phyloP scores from a whole-genome alignment of 225 moss, liverwort and hornwort species.

The Physcomitrium patens region DNA sequence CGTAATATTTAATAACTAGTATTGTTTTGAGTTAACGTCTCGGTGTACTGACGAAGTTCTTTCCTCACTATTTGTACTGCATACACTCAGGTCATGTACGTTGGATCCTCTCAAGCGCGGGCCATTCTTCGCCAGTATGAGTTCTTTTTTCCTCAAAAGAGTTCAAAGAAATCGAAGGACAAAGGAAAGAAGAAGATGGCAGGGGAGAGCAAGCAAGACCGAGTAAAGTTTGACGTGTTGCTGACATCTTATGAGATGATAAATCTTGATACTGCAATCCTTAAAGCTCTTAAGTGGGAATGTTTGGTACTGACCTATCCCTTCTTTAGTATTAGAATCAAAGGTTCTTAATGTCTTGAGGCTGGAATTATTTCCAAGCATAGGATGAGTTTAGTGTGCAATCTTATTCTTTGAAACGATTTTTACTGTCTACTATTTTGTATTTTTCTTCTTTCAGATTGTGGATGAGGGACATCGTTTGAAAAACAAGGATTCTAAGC shows the following conservation, averaged over 20 bases:
- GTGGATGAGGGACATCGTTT: conserved; percentile 93
- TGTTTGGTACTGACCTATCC: conserved; percentile 68
- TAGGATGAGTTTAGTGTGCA: not conserved
- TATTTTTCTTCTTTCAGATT: conserved; percentile 57
- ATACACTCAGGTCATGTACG: conserved; percentile 73
- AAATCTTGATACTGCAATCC: conserved; percentile 75
- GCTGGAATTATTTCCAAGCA: not conserved
- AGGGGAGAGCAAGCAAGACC: conserved; percentile 89
- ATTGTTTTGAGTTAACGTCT: not conserved
- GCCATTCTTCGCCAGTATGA: conserved; percentile 86
- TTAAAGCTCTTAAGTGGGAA: conserved; percentile 95
- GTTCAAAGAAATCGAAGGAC: conserved; percentile 80
- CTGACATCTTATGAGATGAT: conserved; percentile 99
- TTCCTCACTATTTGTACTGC: not conserved
- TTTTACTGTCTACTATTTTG: conserved; percentile 6
- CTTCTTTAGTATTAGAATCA: not conserved
- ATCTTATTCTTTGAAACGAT: conserved; percentile 11
- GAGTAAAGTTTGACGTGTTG: conserved; percentile 95
- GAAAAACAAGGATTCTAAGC: conserved; percentile 93
- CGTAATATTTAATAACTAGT: not conserved
- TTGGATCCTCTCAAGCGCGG: conserved; percentile 93
- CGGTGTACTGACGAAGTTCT: not conserved
- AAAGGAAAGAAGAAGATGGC: conserved; percentile 79
- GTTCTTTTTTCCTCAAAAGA: conserved; percentile 88
- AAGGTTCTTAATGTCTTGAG: not conserved